phyloP scores from a whole-genome alignment of 768 basidiomycete genomes.

The Russula earlei region DNA sequence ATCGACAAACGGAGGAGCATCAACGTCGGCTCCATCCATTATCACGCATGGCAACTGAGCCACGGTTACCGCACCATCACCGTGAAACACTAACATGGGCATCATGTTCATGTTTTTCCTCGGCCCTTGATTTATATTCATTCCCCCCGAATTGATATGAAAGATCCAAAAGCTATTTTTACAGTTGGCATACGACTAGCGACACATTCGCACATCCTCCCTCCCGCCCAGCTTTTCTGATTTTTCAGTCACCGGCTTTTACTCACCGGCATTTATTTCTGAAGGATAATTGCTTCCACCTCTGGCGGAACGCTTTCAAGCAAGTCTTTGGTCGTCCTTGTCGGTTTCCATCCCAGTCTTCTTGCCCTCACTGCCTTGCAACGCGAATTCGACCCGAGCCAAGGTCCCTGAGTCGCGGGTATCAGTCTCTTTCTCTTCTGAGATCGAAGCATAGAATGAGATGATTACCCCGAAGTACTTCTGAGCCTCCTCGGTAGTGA shows the following conservation, averaged over 20 bases:
- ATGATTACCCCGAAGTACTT: conserved; percentile 29
- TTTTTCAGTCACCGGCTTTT: background rate
- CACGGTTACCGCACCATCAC: too few species aligned
- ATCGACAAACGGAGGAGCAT: too few species aligned
- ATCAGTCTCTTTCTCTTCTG: background rate
- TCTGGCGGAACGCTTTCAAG: conserved; percentile 39
- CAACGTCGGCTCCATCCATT: too few species aligned
- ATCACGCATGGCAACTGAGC: too few species aligned
- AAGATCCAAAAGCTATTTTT: background rate
- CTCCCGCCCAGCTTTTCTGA: background rate
- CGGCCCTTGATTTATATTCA: too few species aligned
- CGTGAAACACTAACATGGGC: too few species aligned
- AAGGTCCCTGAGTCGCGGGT: conserved; percentile 8
- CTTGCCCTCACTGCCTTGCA: conserved; percentile 35
- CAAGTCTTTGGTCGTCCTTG: conserved; percentile 40
- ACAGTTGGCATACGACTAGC: background rate
- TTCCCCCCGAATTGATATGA: too few species aligned
- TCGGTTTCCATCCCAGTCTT: conserved; percentile 45
- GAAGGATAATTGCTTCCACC: conserved; percentile 26
- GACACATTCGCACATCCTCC: background rate
- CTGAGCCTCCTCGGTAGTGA: conserved; percentile 33
- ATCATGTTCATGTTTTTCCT: too few species aligned
- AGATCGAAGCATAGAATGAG: background rate
- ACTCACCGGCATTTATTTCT: background rate
- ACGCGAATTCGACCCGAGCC: conserved; percentile 32